Evolutionary conservation across 352 stramenopile species (phyloP), one percentile per base, ranked within the genome.

Genomic region (Phytophthora sp.): DNA sequence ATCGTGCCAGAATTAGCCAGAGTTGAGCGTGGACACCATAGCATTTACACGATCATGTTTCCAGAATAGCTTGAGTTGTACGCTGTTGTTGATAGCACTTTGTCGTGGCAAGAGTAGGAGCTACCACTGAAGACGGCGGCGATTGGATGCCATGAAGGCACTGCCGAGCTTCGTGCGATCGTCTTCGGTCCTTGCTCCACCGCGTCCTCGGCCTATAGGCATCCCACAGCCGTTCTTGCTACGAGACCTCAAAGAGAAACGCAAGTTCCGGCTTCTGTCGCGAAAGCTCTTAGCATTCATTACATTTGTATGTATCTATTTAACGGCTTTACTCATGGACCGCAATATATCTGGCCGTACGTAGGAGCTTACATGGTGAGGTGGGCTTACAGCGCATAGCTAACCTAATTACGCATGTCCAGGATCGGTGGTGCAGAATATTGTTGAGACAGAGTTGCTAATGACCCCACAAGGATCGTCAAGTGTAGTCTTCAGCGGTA

Each of bases 291-390:
- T 74, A 0, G 66, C 79, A 5, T 91, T 91, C 43, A 80, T 91
- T 27, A 82, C 78, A 0, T 89, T 91, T 43, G 74, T 88, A 31
- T 55, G n/a, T 30, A 71, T 89, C 28, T 91, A 91, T 62, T 62
- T 88, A 32, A 57, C 74, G 0, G 79, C 82, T 21, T 59, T 91
- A 5, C 57, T 91, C 18, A 60, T 91, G 23, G 79, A 91, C 41
- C 77, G 82, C 55, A 89, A 91, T 60, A 89, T 91, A 37, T 85
- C 79, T 20, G 74, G 79, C 21, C 79, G 82, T 89, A 77, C 28
- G 79, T 78, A 5, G n/a, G 7, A 32, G 52, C 18, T 37, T 42
- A 7, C 30, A 21, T 48, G 10, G 28, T 6, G 20, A 48, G 12
- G 31, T 34, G 48, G 12, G 10, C n/a, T n/a, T n/a, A n/a, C n/a